Base-by-base conservation (phyloP, 352 stramenopile species). In the Elongisporangium prolatum region DNA sequence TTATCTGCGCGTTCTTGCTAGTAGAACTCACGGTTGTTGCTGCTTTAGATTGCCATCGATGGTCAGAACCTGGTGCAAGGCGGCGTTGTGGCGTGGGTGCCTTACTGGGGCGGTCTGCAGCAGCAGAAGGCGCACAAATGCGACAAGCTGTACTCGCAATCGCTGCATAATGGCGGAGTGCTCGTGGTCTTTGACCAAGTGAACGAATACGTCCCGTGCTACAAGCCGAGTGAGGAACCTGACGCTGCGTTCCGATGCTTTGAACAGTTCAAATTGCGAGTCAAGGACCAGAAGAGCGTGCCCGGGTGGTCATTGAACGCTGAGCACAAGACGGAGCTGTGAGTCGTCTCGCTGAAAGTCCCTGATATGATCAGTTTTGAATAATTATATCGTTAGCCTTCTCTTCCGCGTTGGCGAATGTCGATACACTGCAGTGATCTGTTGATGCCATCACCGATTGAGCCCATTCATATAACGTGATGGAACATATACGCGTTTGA, bases 261-360 rank as follows among this genome's bases (percentile, higher is more conserved):
- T 58, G 82, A 91, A 52, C 63, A 62, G 52, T 75, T 94, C 54
- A 73, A 72, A 0, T 63, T 94, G 72, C 82, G 84, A 24, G 82
- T 94, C n/a, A 91, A 94, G 65, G 82, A 94, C 61, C 77, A 80
- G 24, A 87, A 84, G 62, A 92, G 82, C 56, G 74, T 91, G 21
- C 82, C 82, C 18, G 84, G 84, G 18, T 94, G 84, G 84, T 94
- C 84, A 56, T 70, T 94, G 5, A 65, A 84, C 40, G 53, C 60
- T 17, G 38, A 21, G 51, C 59, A 73, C 44, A 72, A 71, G 56
- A 61, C 68, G 53, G 71, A 80, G 57, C 58, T 84, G 60, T 83
- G 48, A 74, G 34, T 44, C 34, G 34, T 34, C 24, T 34, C 24
- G 24, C 17, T 44, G 34, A 7, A 44, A 44, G 34, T 44, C 34